Base-by-base conservation (phyloP, 495 filamentous ascomycete genomes). In the Tuber indicum region DNA sequence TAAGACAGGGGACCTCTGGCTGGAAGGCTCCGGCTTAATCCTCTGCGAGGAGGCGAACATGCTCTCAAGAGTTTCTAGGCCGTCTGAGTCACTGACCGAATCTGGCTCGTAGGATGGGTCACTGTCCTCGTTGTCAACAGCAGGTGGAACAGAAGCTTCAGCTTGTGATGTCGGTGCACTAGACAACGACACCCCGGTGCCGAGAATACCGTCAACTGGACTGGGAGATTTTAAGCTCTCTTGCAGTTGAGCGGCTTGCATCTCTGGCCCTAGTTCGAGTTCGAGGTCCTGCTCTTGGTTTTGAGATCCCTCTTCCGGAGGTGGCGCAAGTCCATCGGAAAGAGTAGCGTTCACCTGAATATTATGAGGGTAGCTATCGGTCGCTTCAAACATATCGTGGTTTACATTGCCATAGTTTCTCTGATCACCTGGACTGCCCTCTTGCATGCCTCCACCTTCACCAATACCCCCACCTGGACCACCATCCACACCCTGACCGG, bases 1-100 rank as follows among this genome's bases (percentile, higher is more conserved):
- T 41, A 75, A 75, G 26, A 74, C n/a, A 47, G 70, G 47, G 74
- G 76, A 42, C 45, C 62, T 26, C 74, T 47, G 41, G n/a, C 36
- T 49, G 3, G 43, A 72, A 70, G 79, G 70, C 36, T 81, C 79
- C 43, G 66, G 69, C 46, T 81, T 81, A 43, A 81, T 42, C 75
- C 66, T 81, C 71, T 81, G 79, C 2, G 79, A 75, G 19, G 78
- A 81, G 47, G 78, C 71, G 32, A 81, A 76, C 69, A 81, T 81
- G 39, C 45, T 72, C 62, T 74, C 79, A n/a, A 81, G 75, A 26
- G 69, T 71, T 44, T 76, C 75, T 23, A 81, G 75, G 44, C 73
- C 70, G 32, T 81, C 75, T 2, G 78, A 81, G 43, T 81, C 79
- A 17, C 78, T 77, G 39, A 77, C 79, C 44, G 80, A 81, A n/a